A percentile compares a stretch with the other conserved stretches of the same genome.
Conservation (phyloP, 1,284 basidiomycete genomes). For the Inonotus obliquus region DNA sequence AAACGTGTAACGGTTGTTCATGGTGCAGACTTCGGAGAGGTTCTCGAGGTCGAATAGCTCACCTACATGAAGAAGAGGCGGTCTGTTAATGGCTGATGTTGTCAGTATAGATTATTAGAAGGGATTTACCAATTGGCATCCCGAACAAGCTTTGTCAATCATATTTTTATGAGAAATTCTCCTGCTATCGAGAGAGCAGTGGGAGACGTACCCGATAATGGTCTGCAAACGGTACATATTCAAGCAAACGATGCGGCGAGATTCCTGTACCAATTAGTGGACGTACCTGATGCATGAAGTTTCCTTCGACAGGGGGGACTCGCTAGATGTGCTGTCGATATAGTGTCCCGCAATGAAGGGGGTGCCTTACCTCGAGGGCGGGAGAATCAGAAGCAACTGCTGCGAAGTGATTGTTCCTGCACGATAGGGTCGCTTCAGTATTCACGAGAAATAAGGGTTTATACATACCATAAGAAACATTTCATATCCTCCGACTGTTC, state of each 20-base stretch:
- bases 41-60: slow-evolving; percentile 69
- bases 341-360: background rate
- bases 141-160: slow-evolving; percentile 47
- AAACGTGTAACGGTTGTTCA: slow-evolving; percentile 59
- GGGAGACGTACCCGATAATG: slow-evolving; percentile 44
- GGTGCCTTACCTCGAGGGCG: slow-evolving; percentile 50
- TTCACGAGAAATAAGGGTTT: background rate
- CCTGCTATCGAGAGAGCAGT: background rate
- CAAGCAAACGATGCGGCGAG: background rate
- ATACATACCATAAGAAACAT: slow-evolving; percentile 57
- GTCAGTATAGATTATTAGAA: background rate
- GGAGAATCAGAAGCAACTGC: slow-evolving; percentile 72
- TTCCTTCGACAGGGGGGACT: slow-evolving; percentile 50
- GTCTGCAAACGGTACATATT: slow-evolving; percentile 36
- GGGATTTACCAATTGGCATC: slow-evolving; percentile 59
- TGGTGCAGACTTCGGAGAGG: slow-evolving; percentile 50
- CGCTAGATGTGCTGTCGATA: slow-evolving; percentile 31
- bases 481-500: slow-evolving; percentile 70
- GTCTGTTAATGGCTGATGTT: too few species aligned
- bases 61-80: slow-evolving; percentile 31
- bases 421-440: background rate
- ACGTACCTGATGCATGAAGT: slow-evolving; percentile 54
- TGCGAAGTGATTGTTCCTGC: slow-evolving; percentile 75
- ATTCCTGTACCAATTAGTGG: too few species aligned
- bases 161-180: slow-evolving; percentile 22